phyloP scores from a whole-genome alignment of 371 early-diverging fungal species.

The Synchytrium microbalum region DNA sequence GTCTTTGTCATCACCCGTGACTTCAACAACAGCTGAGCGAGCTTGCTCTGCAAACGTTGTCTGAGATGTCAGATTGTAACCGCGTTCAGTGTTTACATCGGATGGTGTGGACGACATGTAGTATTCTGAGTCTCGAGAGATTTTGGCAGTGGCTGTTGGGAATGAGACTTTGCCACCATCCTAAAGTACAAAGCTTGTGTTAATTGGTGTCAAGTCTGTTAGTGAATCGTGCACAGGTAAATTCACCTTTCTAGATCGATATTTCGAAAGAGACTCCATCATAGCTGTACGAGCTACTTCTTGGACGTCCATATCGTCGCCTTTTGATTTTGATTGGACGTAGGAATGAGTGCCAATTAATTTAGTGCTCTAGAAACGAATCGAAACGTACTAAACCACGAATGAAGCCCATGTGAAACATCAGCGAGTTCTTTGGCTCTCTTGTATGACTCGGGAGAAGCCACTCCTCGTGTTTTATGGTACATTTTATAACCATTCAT shows the following conservation, averaged over 20 bases:
- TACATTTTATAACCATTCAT: slow-evolving; percentile 83
- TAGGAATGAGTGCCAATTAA: neutral
- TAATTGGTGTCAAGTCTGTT: slow-evolving; percentile 15
- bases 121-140: slow-evolving; percentile 71
- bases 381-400: slow-evolving; percentile 43
- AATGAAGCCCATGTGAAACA: slow-evolving; percentile 64
- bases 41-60: slow-evolving; percentile 79
- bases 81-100: slow-evolving; percentile 83
- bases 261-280: slow-evolving; percentile 9
- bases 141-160: slow-evolving; percentile 8
- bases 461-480: slow-evolving; percentile 67
- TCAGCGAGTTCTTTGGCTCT: slow-evolving; percentile 73
- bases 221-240: too few species aligned
- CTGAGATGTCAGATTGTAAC: slow-evolving; percentile 70
- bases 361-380: neutral
- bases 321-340: neutral
- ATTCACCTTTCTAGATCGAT: slow-evolving; percentile 3
- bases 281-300: slow-evolving; percentile 18
- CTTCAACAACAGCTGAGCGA: slow-evolving; percentile 63
- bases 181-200: slow-evolving; percentile 19
- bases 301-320: slow-evolving; percentile 8
- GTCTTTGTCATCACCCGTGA: slow-evolving; percentile 79
- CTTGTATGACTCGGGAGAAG: slow-evolving; percentile 69
- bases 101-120: slow-evolving; percentile 83
- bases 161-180: neutral